Evolutionary conservation across 2,329 filamentous ascomycete species (phyloP).

Genomic region (Fusarium sp.): DNA sequence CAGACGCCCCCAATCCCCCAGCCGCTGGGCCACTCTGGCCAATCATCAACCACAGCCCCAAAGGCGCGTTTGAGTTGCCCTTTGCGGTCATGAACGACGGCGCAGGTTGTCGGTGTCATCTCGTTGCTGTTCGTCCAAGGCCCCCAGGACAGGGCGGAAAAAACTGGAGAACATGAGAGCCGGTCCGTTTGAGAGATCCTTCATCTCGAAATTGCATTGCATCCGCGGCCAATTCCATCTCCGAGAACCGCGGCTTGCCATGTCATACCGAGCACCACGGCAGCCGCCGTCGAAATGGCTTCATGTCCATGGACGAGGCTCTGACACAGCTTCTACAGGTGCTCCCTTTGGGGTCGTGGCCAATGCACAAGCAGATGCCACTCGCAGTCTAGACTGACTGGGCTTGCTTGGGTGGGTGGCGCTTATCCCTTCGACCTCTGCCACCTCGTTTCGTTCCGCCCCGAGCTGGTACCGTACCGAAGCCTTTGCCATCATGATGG

Average conservation of each 20-base stretch:
- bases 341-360: conserved; percentile 17
- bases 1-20: conserved; percentile 26
- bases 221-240: conserved; percentile 1
- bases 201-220: conserved; percentile 1
- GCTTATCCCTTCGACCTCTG: conserved; percentile 5
- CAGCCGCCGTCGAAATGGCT: conserved; percentile 23
- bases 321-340: conserved; percentile 7
- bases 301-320: conserved; percentile 14
- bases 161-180: conserved; percentile 33
- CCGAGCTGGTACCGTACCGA: conserved; percentile 13
- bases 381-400: conserved; percentile 16
- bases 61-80: conserved; percentile 24
- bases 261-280: conserved; percentile 36
- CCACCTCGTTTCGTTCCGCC: conserved; percentile 24
- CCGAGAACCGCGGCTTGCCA: conserved; percentile 39
- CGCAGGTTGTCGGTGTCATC: conserved; percentile 12
- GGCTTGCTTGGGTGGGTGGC: conserved; percentile 16
- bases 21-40: background rate
- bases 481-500: conserved; percentile 4
- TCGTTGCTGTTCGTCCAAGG: background rate
- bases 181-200: conserved; percentile 32
- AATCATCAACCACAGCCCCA: conserved; percentile 14
- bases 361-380: conserved; percentile 29
- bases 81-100: conserved; percentile 21
- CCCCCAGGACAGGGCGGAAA: conserved; percentile 11